Percentiles rank a stretch among this genome's conserved stretches.
These are phyloP conservation scores for Colletotrichum acutatum DNA, from an alignment of 2,329 filamentous ascomycete genomes.

Conservation along the genomic window DNA sequence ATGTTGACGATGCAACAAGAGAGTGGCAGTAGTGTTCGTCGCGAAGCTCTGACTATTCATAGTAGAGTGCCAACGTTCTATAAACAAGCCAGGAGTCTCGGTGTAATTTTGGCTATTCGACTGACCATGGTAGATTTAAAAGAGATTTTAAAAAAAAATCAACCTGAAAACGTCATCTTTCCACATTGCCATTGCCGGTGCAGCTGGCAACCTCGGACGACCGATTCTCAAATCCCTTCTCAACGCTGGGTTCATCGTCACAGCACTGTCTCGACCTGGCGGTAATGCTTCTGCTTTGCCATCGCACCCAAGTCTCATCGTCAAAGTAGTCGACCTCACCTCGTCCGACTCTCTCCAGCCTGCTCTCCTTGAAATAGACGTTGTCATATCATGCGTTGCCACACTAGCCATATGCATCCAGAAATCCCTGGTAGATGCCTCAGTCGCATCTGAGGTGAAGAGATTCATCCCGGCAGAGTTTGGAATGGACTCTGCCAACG, in stretches of 20 bases:
- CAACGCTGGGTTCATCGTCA: constrained; percentile 47
- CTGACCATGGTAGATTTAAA: too few relatives aligned
- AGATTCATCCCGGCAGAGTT: constrained; percentile 66
- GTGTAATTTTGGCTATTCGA: too few relatives aligned
- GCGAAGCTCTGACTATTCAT: too few relatives aligned
- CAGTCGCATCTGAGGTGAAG: constrained; percentile 62
- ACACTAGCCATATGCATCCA: constrained; percentile 54
- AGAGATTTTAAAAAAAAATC: too few relatives aligned
- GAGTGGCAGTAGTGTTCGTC: not conserved
- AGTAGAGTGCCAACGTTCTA: not conserved
- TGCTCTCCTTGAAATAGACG: constrained; percentile 66
- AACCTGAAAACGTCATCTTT: not conserved
- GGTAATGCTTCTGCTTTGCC: constrained; percentile 47
- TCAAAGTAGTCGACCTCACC: constrained; percentile 48
- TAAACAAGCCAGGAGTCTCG: too few relatives aligned
- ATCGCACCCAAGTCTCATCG: constrained; percentile 42
- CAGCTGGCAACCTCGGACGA: constrained; percentile 48
- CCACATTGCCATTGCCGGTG: not conserved
- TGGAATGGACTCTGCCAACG: constrained; percentile 41
- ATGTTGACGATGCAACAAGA: not conserved
- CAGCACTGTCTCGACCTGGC: constrained; percentile 48
- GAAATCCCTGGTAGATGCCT: constrained; percentile 60
- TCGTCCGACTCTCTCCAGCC: constrained; percentile 56
- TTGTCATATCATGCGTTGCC: constrained; percentile 60
- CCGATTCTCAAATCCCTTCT: constrained; percentile 43